These are phyloP conservation scores for Tricholoma sp. DNA, from an alignment of 768 basidiomycete species.

Conservation along the genomic window DNA sequence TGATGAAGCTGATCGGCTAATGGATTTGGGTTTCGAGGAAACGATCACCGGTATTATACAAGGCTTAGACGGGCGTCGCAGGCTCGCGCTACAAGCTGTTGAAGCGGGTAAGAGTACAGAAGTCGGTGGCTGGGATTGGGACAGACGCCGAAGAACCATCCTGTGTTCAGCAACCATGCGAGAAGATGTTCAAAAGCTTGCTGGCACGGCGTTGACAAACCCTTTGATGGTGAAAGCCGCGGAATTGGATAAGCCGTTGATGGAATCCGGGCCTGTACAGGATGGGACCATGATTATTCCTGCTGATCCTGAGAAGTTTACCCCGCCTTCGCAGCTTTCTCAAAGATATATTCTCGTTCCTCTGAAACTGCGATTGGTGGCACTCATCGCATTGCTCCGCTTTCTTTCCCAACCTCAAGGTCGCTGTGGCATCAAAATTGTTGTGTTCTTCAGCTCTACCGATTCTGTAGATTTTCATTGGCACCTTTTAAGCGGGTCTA, in stretches of 20 bases:
- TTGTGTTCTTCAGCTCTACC: constrained; percentile 95
- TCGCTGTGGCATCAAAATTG: constrained; percentile 62
- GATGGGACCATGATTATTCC: constrained; percentile 14
- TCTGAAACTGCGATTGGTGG: constrained; percentile 90
- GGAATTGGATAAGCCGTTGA: constrained; percentile 37
- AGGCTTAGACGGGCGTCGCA: constrained; percentile 77
- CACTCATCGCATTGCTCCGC: constrained; percentile 81
- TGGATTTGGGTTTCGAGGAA: constrained; percentile 98
- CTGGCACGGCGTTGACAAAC: constrained; percentile 71
- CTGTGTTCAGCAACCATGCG: constrained; percentile 96
- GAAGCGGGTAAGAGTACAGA: constrained; percentile 63
- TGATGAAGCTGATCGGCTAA: constrained; percentile 95
- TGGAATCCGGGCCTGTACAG: constrained; percentile 12
- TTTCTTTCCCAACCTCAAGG: constrained; percentile 59
- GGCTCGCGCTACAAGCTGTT: constrained; percentile 65
- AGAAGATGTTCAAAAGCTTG: constrained; percentile 91
- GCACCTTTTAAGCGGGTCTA: constrained; percentile 68
- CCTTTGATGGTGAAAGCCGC: constrained; percentile 83
- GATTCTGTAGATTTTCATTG: constrained; percentile 98
- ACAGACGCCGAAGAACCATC: constrained; percentile 70
- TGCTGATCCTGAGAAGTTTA: constrained; percentile 55
- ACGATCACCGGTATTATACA: constrained; percentile 87
- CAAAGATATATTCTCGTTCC: constrained; percentile 91
- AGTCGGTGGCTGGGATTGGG: constrained; percentile 86
- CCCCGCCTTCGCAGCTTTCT: constrained; percentile 87